phyloP scores from a whole-genome alignment of 768 basidiomycete genomes.

The Lactarius evosmus region DNA sequence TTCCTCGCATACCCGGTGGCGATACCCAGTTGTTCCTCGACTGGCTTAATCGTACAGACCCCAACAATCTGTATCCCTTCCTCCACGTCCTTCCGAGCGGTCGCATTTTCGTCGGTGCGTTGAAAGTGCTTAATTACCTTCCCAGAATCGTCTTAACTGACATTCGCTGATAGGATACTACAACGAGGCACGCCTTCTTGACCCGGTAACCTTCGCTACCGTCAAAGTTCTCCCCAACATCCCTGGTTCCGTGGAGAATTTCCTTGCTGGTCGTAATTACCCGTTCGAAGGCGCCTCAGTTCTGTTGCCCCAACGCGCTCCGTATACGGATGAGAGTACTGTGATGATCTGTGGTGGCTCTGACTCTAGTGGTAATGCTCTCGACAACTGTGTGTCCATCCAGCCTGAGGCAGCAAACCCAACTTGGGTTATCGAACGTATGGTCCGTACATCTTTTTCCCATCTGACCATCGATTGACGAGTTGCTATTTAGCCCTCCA shows the following conservation, averaged over 20 bases:
- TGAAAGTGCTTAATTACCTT: background rate
- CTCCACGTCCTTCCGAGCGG: constrained; percentile 66
- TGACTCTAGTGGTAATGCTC: constrained; percentile 44
- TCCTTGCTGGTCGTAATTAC: constrained; percentile 72
- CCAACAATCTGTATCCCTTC: constrained; percentile 80
- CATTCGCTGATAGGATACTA: constrained; percentile 54
- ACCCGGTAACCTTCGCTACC: constrained; percentile 64
- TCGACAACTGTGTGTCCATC: constrained; percentile 72
- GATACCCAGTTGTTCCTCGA: constrained; percentile 58
- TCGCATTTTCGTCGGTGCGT: constrained; percentile 65
- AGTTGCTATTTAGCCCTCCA: constrained; percentile 47
- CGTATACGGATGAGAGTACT: constrained; percentile 69
- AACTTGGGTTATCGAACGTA: constrained; percentile 71
- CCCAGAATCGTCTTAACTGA: background rate
- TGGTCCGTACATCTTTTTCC: constrained; percentile 48
- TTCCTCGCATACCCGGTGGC: constrained; percentile 65
- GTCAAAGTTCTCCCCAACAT: constrained; percentile 61
- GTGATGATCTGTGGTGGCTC: constrained; percentile 77
- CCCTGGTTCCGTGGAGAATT: constrained; percentile 68
- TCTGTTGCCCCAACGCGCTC: constrained; percentile 64
- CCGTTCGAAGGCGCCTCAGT: constrained; percentile 71
- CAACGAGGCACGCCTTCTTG: constrained; percentile 75
- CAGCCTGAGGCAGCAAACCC: constrained; percentile 59
- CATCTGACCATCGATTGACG: background rate
- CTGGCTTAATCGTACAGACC: constrained; percentile 69